These are phyloP conservation scores for Melastoma malabathricum DNA, from an alignment of 345 rosid species.

Conservation along the genomic window DNA sequence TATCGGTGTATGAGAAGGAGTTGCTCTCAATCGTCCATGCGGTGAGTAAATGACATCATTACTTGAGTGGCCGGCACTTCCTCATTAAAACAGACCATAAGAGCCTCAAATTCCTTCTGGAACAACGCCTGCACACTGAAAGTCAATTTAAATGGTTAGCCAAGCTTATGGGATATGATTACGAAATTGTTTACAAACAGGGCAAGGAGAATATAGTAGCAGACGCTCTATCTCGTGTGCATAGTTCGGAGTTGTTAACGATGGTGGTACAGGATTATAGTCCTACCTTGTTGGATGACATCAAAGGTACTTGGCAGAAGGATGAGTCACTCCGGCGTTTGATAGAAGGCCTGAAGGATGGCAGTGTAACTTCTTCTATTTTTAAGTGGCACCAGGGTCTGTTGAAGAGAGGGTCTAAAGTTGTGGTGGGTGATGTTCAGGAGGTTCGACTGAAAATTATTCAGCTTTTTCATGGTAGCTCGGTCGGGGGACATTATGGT, in stretches of 20 bases:
- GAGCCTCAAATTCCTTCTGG: background rate
- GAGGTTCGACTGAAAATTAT: no score
- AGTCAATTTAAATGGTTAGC: background rate
- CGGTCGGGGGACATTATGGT: background rate
- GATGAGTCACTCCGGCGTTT: background rate
- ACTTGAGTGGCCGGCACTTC: background rate
- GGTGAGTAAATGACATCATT: background rate
- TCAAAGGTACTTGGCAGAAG: background rate
- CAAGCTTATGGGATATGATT: conserved; percentile 1
- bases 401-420: background rate
- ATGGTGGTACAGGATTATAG: no score
- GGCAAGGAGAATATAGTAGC: background rate
- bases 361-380: no score
- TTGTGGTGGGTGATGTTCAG: background rate
- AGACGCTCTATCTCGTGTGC: background rate
- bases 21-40: background rate
- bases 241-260: no score
- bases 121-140: background rate
- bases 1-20: background rate
- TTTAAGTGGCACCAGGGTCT: background rate
- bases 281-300: no score
- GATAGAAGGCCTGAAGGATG: background rate
- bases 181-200: background rate
- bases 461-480: background rate
- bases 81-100: background rate